Percentiles rank a stretch among this genome's conserved stretches.
These are phyloP conservation scores for Grigorovia jiainica DNA, from an alignment of 805 yeast genomes.

Conservation along the genomic window DNA sequence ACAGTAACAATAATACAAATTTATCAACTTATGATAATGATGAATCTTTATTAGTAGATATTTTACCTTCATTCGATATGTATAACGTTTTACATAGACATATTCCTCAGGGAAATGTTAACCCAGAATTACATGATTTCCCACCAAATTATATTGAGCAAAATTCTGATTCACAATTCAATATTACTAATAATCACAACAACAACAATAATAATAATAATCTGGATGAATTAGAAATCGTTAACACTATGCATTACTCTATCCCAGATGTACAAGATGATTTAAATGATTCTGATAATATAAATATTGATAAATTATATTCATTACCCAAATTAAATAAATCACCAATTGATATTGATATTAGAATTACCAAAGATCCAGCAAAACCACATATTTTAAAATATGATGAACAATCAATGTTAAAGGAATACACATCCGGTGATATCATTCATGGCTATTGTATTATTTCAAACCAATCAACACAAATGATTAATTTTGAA, in stretches of 20 bases:
- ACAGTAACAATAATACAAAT: not conserved
- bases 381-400: conserved; percentile 37
- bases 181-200: not conserved
- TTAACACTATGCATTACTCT: conserved; percentile 13
- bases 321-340: conserved; percentile 36
- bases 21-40: conserved; percentile 5
- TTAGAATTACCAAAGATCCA: conserved; percentile 42
- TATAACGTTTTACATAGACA: conserved; percentile 39
- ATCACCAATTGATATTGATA: conserved; percentile 37
- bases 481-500: conserved; percentile 45
- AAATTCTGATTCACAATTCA: conserved; percentile 1
- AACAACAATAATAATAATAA: not conserved
- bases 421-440: conserved; percentile 57
- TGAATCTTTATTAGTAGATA: conserved; percentile 33
- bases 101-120: conserved; percentile 33
- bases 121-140: conserved; percentile 23
- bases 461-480: conserved; percentile 38
- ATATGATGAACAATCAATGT: conserved; percentile 35
- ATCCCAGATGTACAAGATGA: conserved; percentile 19
- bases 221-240: conserved; percentile 11
- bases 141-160: conserved; percentile 30
- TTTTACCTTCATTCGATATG: conserved; percentile 63
- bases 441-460: conserved; percentile 56
- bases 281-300: conserved; percentile 32
- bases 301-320: conserved; percentile 44